A percentile compares a stretch with the other conserved stretches of the same genome.
Conservation (phyloP, 805 yeast species). For the Suhomyces sp. region DNA sequence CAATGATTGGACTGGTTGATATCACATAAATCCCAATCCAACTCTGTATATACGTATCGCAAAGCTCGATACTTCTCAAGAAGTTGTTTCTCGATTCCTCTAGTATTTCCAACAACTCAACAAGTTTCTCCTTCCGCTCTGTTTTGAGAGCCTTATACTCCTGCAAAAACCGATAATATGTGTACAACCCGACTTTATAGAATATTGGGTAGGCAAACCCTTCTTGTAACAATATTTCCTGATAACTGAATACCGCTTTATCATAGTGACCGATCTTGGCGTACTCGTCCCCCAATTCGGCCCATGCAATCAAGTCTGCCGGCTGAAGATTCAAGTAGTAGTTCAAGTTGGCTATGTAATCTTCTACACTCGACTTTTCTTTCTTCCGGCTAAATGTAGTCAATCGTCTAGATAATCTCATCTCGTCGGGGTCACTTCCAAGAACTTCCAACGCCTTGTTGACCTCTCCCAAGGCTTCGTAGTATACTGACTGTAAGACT, state of each 20-base stretch:
- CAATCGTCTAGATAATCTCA: constrained; percentile 36
- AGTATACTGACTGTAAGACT: constrained; percentile 52
- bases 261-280: constrained; percentile 57
- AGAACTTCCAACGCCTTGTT: constrained; percentile 28
- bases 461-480: constrained; percentile 51
- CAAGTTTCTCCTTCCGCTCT: constrained; percentile 31
- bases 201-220: constrained; percentile 71
- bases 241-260: constrained; percentile 62
- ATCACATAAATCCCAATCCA: constrained; percentile 67
- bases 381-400: constrained; percentile 32
- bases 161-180: constrained; percentile 33
- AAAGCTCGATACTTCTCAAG: constrained; percentile 73
- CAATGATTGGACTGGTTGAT: constrained; percentile 23
- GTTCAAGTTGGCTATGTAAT: constrained; percentile 56
- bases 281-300: constrained; percentile 72
- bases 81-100: constrained; percentile 47
- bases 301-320: constrained; percentile 74
- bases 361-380: constrained; percentile 23
- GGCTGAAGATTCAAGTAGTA: constrained; percentile 65
- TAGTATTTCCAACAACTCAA: constrained; percentile 24
- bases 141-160: constrained; percentile 8
- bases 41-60: constrained; percentile 64
- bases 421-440: constrained; percentile 33
- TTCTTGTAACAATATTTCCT: constrained; percentile 65
- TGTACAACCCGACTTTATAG: constrained; percentile 54